Evolutionary conservation across 306 rosid genomes (phyloP).

Genomic region (Quercus parvula): DNA sequence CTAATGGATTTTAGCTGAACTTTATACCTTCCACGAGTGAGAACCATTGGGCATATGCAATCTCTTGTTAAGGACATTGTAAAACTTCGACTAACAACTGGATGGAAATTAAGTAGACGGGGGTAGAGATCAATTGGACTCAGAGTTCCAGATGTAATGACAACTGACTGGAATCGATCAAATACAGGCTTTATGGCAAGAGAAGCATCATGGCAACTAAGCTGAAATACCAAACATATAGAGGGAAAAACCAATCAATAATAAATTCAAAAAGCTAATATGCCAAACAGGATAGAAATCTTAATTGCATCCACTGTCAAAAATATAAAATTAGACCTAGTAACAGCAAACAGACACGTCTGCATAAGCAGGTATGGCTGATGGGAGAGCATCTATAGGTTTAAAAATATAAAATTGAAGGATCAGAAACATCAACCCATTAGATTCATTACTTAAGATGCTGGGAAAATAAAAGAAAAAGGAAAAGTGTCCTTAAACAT

Average conservation of each 20-base stretch:
- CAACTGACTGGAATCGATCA: slow-evolving; percentile 92
- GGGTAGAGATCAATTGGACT: slow-evolving; percentile 96
- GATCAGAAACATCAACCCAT: background rate
- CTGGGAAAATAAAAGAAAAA: background rate
- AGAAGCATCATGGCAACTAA: slow-evolving; percentile 96
- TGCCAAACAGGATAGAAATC: background rate
- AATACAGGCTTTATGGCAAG: slow-evolving; percentile 96
- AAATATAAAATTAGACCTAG: background rate
- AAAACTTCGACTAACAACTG: slow-evolving; percentile 95
- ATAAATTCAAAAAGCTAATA: slow-evolving; percentile 1
- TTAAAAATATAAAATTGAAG: background rate
- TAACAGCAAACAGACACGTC: background rate
- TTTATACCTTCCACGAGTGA: slow-evolving; percentile 88
- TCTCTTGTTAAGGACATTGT: slow-evolving; percentile 97
- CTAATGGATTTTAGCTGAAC: slow-evolving; percentile 6
- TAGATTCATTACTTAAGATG: background rate
- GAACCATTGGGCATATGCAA: slow-evolving; percentile 99
- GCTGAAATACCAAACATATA: slow-evolving; percentile 52
- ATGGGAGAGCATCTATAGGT: background rate
- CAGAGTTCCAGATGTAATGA: slow-evolving; percentile 92
- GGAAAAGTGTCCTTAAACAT: too few relatives aligned
- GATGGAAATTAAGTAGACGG: slow-evolving; percentile 86
- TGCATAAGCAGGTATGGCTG: background rate
- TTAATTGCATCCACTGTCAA: background rate
- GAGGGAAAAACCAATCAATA: slow-evolving; percentile 4